These are phyloP conservation scores for Poa annua DNA, from an alignment of 176 grass and related monocot genomes.

Conservation along the genomic window DNA sequence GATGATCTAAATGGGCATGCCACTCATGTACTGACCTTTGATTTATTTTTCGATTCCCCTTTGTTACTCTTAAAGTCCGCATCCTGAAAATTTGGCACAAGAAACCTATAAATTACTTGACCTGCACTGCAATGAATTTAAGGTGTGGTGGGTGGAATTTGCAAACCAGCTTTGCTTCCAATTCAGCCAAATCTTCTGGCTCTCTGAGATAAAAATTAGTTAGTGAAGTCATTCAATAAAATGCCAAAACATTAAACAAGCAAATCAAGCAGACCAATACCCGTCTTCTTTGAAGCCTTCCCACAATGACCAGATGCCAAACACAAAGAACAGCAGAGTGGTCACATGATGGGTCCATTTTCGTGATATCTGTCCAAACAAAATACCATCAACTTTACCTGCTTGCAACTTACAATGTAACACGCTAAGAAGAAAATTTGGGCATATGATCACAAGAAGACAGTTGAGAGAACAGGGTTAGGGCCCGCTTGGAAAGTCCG, in stretches of 20 bases:
- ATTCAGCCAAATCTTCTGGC: constrained; percentile 81
- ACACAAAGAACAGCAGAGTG: constrained; percentile 86
- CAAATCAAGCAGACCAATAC: constrained; percentile 45
- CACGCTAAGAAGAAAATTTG: not conserved
- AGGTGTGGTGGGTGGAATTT: constrained; percentile 35
- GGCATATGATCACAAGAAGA: not conserved
- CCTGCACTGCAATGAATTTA: constrained; percentile 11
- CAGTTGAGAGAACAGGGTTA: not conserved
- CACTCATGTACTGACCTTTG: constrained; percentile 58
- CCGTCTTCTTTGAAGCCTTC: constrained; percentile 89
- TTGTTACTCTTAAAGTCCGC: constrained; percentile 78
- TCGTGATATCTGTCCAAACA: constrained; percentile 81
- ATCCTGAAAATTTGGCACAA: constrained; percentile 63
- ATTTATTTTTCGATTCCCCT: constrained; percentile 64
- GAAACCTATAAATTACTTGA: constrained; percentile 32
- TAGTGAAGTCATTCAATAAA: constrained; percentile 33
- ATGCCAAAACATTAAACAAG: constrained; percentile 18
- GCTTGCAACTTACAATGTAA: constrained; percentile 35
- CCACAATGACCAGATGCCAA: constrained; percentile 97
- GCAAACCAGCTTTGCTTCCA: constrained; percentile 91
- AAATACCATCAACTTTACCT: constrained; percentile 15
- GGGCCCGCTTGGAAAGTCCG: too few species aligned
- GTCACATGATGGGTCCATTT: constrained; percentile 96
- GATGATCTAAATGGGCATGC: not conserved
- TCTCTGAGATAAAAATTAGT: constrained; percentile 55